Evolutionary conservation across 2,329 filamentous ascomycete species (phyloP).

Genomic region (Colletotrichum acutatum): DNA sequence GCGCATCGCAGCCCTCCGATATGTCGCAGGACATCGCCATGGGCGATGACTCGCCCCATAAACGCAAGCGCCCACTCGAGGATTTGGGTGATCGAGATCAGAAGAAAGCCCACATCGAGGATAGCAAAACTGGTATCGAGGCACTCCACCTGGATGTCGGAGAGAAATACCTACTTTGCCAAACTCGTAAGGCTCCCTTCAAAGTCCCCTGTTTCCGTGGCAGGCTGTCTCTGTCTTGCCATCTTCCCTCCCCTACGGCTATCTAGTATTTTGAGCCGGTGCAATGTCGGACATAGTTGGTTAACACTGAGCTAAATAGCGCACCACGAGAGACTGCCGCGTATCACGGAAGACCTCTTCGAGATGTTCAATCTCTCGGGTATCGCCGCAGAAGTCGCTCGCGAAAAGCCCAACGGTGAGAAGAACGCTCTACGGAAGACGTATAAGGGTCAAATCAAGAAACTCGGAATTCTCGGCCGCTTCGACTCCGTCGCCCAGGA

Average conservation of each 20-base stretch:
- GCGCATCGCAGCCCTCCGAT: slow-evolving; percentile 56
- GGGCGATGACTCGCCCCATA: slow-evolving; percentile 65
- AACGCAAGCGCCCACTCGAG: slow-evolving; percentile 70
- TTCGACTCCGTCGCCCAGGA: slow-evolving; percentile 67
- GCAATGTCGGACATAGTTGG: slow-evolving; percentile 46
- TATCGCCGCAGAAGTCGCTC: slow-evolving; percentile 70
- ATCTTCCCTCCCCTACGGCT: slow-evolving; percentile 3
- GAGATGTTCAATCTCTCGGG: slow-evolving; percentile 65
- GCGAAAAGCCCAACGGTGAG: slow-evolving; percentile 72
- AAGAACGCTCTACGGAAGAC: slow-evolving; percentile 76
- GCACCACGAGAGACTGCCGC: slow-evolving; percentile 59
- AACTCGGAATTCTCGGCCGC: slow-evolving; percentile 68
- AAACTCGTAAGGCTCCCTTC: slow-evolving; percentile 73
- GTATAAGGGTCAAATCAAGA: slow-evolving; percentile 76
- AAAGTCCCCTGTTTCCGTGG: slow-evolving; percentile 36
- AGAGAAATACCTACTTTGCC: slow-evolving; percentile 74
- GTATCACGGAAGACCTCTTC: slow-evolving; percentile 67
- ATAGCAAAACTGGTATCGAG: slow-evolving; percentile 70
- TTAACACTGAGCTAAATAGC: slow-evolving; percentile 60
- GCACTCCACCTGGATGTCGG: slow-evolving; percentile 75
- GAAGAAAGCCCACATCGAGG: slow-evolving; percentile 73
- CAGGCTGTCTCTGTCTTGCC: slow-evolving; percentile 33
- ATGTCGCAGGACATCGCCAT: slow-evolving; percentile 54
- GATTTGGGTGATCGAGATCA: slow-evolving; percentile 66
- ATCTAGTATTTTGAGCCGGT: slow-evolving; percentile 31